Evolutionary conservation across 225 moss, liverwort and hornwort genomes (phyloP), one percentile per base, ranked within the genome.

Genomic region (Polytrichum commune): DNA sequence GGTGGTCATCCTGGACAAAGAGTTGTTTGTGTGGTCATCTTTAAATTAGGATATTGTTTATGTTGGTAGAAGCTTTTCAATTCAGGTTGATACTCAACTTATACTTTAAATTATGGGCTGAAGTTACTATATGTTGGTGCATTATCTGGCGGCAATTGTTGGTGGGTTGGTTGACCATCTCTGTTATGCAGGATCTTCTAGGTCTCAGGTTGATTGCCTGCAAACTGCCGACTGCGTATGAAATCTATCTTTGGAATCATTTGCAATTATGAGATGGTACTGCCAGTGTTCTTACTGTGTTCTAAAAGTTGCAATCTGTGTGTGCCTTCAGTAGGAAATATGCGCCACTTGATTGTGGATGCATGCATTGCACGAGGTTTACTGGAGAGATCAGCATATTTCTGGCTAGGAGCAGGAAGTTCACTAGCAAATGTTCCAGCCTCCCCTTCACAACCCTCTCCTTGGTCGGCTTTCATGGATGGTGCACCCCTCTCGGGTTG

Each of bases 331-430:
- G 93, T 71, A 66, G 93, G 93, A 66, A 92, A 90, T 55, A 65
- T 93, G 87, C 82, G 93, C 54, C 96, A 96, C 76, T 79, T 96
- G 77, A 89, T 96, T 68, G 89, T 96, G 81, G 96, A 96, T 74
- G 89, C 93, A 25, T 93, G 96, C 70, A 89, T 96, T 81, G 82
- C 93, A 61, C 90, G 96, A 82, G 84, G 90, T 65, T 74, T 96
- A 66, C 79, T 96, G 67, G 93, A 93, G 76, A 86, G 75, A 63
- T 83, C 96, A 58, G 92, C 96, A 54, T 96, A 96, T 60, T 89
- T 92, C 72, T 96, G 96, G 96, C 87, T 92, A 61, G 75, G 60
- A 24, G 84, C 81, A 30, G 88, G 87, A 64, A 82, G 87, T 19
- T 64, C 86, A 25, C 68, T 84, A 54, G 71, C 78, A 60, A 90